Evolutionary conservation across 495 filamentous ascomycete species (phyloP), one percentile per base, ranked within the genome.

Genomic region (Penicillium soppii): DNA sequence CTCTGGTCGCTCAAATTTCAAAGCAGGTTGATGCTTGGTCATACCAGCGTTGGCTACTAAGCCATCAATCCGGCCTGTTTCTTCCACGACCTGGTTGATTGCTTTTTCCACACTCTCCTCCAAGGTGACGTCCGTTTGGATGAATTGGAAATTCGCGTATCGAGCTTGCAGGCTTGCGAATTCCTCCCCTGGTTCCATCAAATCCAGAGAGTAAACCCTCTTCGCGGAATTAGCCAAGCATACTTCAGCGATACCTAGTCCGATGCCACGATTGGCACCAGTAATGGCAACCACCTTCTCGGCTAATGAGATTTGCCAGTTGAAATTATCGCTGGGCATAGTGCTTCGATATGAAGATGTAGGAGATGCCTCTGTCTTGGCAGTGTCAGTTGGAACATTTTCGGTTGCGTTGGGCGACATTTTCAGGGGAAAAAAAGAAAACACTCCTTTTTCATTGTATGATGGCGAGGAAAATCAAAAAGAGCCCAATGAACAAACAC

Each of bases 11-110:
- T 59, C 63, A 51, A 76, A 75, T 22, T 74, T 55, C 8, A 75
- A 56, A 5, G 73, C 72, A 5, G 70, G 72, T 41, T 74, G 72
- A 38, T 74, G 73, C 50, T 75, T 75, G 29, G 73, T 75, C 66
- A 73, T 71, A 15, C 73, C 73, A 3, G 73, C 70, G 45, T 71
- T 72, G 53, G 65, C 66, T 4, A 73, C 60, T 42, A 71, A 47
- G 8, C 68, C 68, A 33, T 71, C 66, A 16, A 73, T 65, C 1
- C 62, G 53, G 25, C 68, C 67, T 16, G 61, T 58, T 30, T 61
- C 56, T n/a, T 63, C 58, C 5, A 74, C 66, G 9, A 76, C 64
- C 21, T 58, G 49, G 26, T 71, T 62, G 43, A 76, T 62, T 1
- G 71, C 69, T 21, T 67, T 67, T 37, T 66, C 59, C 5, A 76